phyloP scores from a whole-genome alignment of 164 flowering plant species.

The Malania oleifera region DNA sequence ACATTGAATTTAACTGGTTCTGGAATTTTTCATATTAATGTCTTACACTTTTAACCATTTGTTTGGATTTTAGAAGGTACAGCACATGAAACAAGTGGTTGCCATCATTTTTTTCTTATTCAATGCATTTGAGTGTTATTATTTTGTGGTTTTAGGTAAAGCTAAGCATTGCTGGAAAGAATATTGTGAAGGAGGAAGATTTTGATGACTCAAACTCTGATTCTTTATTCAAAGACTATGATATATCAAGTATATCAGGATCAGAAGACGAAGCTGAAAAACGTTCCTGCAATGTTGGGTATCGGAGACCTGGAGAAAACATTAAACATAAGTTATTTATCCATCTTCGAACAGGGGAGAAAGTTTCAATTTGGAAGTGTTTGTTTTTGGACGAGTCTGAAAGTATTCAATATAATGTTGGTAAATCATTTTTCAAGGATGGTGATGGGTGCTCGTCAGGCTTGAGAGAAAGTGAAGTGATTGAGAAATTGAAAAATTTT shows the following conservation, averaged over 20 bases:
- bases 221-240: slow-evolving; percentile 57
- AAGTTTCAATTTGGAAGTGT: slow-evolving; percentile 75
- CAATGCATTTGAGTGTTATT: slow-evolving; percentile 2
- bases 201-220: slow-evolving; percentile 67
- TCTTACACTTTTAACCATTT: background rate
- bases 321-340: slow-evolving; percentile 49
- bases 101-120: background rate
- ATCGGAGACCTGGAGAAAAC: slow-evolving; percentile 16
- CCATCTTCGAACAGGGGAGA: slow-evolving; percentile 56
- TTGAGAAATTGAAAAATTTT: slow-evolving; percentile 49
- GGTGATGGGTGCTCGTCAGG: slow-evolving; percentile 9
- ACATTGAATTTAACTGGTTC: too few relatives aligned
- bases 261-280: slow-evolving; percentile 83
- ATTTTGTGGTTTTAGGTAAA: slow-evolving; percentile 50
- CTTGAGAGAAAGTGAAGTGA: slow-evolving; percentile 44
- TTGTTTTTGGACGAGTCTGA: slow-evolving; percentile 57
- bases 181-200: slow-evolving; percentile 74
- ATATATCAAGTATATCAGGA: slow-evolving; percentile 93
- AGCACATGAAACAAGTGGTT: background rate
- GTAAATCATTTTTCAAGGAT: slow-evolving; percentile 17
- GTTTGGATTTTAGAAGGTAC: background rate
- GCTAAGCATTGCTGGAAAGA: slow-evolving; percentile 75
- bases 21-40: background rate
- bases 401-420: slow-evolving; percentile 34
- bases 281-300: slow-evolving; percentile 17